Evolutionary conservation across 768 basidiomycete species (phyloP).

Genomic region (Suillus subluteus): DNA sequence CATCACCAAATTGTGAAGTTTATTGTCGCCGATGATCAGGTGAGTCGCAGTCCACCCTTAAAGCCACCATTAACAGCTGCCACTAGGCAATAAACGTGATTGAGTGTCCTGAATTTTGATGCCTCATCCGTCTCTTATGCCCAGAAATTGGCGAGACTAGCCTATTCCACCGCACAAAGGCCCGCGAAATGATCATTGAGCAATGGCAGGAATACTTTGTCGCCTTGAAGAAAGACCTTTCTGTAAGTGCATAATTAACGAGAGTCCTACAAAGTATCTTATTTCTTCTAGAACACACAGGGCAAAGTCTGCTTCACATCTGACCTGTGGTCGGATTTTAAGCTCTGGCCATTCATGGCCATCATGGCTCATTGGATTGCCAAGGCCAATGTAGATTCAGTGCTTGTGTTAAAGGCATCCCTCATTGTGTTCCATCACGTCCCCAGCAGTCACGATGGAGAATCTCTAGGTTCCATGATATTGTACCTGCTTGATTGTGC

Average conservation of each 20-base stretch:
- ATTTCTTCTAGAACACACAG: constrained; percentile 11
- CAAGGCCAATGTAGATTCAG: background rate
- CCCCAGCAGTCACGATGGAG: no score
- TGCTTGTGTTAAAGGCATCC: background rate
- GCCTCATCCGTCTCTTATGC: constrained; percentile 25
- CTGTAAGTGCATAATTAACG: constrained; percentile 18
- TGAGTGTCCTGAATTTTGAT: constrained; percentile 27
- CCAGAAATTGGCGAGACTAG: constrained; percentile 26
- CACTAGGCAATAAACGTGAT: constrained; percentile 16
- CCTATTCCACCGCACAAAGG: constrained; percentile 29
- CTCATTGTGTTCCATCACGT: constrained; percentile 6
- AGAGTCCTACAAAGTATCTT: background rate
- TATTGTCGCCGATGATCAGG: no score
- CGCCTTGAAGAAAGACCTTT: constrained; percentile 24
- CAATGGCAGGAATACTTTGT: constrained; percentile 25
- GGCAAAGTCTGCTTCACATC: constrained; percentile 29
- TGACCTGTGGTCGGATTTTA: constrained; percentile 38
- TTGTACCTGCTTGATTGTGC: constrained; percentile 10
- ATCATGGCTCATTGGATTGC: constrained; percentile 36
- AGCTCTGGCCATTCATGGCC: constrained; percentile 33
- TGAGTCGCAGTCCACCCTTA: background rate
- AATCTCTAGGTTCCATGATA: no score
- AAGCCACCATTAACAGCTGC: background rate
- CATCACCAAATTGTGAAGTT: no score
- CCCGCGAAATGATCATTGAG: constrained; percentile 23